Evolutionary conservation across 1,284 basidiomycete species (phyloP).

Genomic region (Xerocomus minutiporus): DNA sequence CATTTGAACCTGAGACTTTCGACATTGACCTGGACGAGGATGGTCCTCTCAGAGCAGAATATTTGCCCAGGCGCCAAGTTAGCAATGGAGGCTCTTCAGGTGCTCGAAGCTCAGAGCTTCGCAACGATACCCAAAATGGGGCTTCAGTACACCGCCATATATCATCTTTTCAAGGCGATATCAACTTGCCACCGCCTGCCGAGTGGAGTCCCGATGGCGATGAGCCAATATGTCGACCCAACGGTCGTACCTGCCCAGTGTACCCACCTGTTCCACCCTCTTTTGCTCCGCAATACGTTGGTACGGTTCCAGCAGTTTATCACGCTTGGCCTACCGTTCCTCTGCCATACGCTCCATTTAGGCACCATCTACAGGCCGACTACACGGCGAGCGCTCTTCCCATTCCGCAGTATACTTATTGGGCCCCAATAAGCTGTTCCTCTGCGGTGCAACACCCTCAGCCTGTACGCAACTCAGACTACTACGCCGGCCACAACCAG

Average conservation of each 20-base stretch:
- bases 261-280: constrained; percentile 65
- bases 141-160: constrained; percentile 17
- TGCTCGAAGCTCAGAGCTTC: constrained; percentile 2
- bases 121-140: constrained; percentile 1
- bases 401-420: constrained; percentile 41
- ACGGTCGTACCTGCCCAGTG: constrained; percentile 46
- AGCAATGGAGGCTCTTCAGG: constrained; percentile 16
- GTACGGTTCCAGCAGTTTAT: constrained; percentile 29
- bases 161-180: constrained; percentile 29
- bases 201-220: constrained; percentile 76
- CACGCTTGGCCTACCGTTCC: constrained; percentile 40
- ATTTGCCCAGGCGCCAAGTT: constrained; percentile 63
- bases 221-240: constrained; percentile 59
- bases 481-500: constrained; percentile 44
- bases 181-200: constrained; percentile 63
- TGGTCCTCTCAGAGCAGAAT: constrained; percentile 74
- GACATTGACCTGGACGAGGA: constrained; percentile 79
- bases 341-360: constrained; percentile 30
- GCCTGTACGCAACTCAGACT: constrained; percentile 52
- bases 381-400: constrained; percentile 14
- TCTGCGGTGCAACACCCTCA: constrained; percentile 47
- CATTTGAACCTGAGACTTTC: constrained; percentile 41
- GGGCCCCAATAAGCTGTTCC: constrained; percentile 33
- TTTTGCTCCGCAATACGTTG: constrained; percentile 26
- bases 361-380: constrained; percentile 17